A percentile compares a stretch with the other conserved stretches of the same genome.
phyloP scores from a whole-genome alignment of 2,329 filamentous ascomycete genomes.

The Fusarium siculi region DNA sequence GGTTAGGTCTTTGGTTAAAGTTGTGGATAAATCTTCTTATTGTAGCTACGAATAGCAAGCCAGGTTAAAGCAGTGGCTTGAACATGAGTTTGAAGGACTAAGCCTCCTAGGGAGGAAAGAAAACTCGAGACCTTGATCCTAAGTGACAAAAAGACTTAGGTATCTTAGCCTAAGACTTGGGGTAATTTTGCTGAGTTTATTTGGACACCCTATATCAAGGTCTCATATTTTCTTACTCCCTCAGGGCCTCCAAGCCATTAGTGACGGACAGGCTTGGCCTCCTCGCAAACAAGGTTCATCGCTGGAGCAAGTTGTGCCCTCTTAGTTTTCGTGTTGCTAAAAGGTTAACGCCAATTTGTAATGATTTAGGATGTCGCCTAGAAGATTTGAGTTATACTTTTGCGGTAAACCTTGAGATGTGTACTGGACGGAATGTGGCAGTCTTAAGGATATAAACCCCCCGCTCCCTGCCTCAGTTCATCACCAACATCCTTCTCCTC shows the following conservation, averaged over 20 bases:
- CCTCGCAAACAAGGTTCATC: neutral
- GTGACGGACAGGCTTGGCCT: neutral
- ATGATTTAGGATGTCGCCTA: rapidly evolving
- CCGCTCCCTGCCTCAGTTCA: neutral
- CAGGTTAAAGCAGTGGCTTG: neutral
- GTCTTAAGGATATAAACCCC: neutral
- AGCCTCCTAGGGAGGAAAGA: neutral
- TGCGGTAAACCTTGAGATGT: rapidly evolving
- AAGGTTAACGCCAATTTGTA: too few relatives aligned
- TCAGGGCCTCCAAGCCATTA: neutral
- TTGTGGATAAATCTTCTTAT: too few relatives aligned
- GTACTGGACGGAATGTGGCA: neutral
- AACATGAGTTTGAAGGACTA: neutral
- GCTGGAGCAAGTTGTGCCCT: neutral
- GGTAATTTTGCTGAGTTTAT: too few relatives aligned
- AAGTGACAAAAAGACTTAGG: too few relatives aligned
- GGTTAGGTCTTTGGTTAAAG: too few relatives aligned
- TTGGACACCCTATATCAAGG: too few relatives aligned
- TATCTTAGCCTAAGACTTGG: too few relatives aligned
- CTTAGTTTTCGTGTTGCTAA: too few relatives aligned
- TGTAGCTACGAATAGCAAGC: neutral
- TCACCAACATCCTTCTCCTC: neutral
- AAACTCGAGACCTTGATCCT: too few relatives aligned
- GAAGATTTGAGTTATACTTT: neutral
- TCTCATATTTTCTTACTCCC: too few relatives aligned